Conservation (phyloP, 2,329 filamentous ascomycete genomes). For the Lasiodiplodia citricola region DNA sequence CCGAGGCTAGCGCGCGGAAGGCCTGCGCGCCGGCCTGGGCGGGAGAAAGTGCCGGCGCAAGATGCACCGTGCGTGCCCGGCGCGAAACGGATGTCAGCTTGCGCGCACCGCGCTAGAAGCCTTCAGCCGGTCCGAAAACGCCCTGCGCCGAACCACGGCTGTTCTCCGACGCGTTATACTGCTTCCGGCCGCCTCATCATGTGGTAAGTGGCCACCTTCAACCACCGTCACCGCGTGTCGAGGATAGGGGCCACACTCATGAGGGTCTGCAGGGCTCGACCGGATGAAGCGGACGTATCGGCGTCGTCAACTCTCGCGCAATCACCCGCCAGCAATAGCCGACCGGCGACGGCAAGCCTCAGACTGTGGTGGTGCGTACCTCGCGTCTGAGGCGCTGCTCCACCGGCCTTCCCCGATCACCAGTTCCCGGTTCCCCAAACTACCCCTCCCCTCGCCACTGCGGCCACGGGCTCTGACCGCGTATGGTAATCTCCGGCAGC, state of each 20-base stretch:
- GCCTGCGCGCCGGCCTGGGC: not conserved
- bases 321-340: not conserved
- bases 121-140: conserved; percentile 1
- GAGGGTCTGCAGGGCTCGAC: not conserved
- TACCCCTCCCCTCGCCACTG: not conserved
- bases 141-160: not conserved
- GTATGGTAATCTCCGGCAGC: conserved; percentile 1
- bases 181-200: not conserved
- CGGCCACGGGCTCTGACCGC: not conserved
- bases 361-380: not conserved
- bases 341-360: not conserved
- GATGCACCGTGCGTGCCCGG: not conserved
- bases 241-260: not conserved
- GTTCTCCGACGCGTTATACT: not conserved
- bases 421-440: not conserved
- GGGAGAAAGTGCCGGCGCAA: not conserved
- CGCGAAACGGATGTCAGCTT: conserved; percentile 6
- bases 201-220: too few relatives aligned
- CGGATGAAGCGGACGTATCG: not conserved
- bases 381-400: not conserved
- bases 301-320: not conserved
- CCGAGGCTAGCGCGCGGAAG: not conserved
- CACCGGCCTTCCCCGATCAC: not conserved
- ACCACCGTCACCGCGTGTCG: too few relatives aligned
- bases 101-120: not conserved